A percentile compares a stretch with the other conserved stretches of the same genome.
These are phyloP conservation scores for Phytophthora colocasiae DNA, from an alignment of 352 stramenopile genomes.

Conservation along the genomic window DNA sequence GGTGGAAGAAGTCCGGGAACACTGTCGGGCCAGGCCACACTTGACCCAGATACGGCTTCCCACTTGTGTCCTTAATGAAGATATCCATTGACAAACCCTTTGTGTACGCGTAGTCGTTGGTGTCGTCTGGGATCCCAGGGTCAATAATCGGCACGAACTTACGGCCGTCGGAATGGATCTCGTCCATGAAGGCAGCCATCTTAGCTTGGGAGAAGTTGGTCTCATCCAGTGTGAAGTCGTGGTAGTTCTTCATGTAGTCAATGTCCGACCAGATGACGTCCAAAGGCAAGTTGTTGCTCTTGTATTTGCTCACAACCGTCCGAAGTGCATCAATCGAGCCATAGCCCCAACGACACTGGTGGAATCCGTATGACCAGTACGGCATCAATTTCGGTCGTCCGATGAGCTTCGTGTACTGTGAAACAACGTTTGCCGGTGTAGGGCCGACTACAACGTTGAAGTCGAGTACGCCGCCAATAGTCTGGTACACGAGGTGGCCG, in stretches of 20 bases:
- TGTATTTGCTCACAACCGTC: slow-evolving; percentile 55
- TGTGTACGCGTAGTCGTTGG: slow-evolving; percentile 54
- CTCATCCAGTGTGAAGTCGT: slow-evolving; percentile 75
- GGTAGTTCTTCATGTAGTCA: slow-evolving; percentile 65
- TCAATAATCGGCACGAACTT: slow-evolving; percentile 88
- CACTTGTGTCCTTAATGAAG: slow-evolving; percentile 79
- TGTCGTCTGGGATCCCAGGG: slow-evolving; percentile 59
- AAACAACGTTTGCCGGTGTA: slow-evolving; percentile 46
- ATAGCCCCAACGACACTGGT: slow-evolving; percentile 71
- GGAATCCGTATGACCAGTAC: slow-evolving; percentile 79
- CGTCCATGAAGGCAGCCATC: slow-evolving; percentile 46
- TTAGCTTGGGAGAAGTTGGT: slow-evolving; percentile 49
- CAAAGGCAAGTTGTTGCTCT: slow-evolving; percentile 48
- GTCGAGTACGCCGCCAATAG: slow-evolving; percentile 68
- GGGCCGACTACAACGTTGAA: slow-evolving; percentile 64
- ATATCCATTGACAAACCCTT: slow-evolving; percentile 67
- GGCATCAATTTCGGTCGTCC: slow-evolving; percentile 64
- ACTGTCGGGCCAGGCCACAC: slow-evolving; percentile 85
- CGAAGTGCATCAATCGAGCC: slow-evolving; percentile 33
- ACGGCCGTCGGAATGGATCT: slow-evolving; percentile 60
- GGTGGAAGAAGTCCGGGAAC: slow-evolving; percentile 88
- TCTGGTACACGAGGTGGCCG: slow-evolving; percentile 52
- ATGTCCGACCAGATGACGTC: slow-evolving; percentile 74
- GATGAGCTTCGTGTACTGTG: slow-evolving; percentile 68
- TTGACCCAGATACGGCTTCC: slow-evolving; percentile 72